Evolutionary conservation across 108 stramenopile genomes (phyloP), one percentile per base, ranked within the genome.

Genomic region (Fragilaria crotonensis): DNA sequence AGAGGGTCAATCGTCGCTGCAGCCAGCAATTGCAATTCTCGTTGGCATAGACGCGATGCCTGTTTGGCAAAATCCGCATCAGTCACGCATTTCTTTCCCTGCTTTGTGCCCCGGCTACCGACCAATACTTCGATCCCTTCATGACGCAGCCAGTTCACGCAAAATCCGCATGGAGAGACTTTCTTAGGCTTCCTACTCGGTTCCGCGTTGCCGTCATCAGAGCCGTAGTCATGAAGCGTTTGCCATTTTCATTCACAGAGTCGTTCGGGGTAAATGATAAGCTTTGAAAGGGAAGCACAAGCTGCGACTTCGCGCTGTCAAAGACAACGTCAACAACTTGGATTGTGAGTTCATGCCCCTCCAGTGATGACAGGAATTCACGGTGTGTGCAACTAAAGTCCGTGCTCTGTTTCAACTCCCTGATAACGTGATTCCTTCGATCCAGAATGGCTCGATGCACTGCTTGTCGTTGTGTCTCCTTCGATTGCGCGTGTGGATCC

Each of bases 1-100:
- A n/a, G n/a, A n/a, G n/a, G n/a, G n/a, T n/a, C n/a, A n/a, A 14
- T 41, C 14, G 36, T 7, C 11, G 36, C 36, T 11, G 11, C 36
- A 11, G 54, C 52, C 19, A 48, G 5, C n/a, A 29, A 45, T 1
- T 65, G 25, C 11, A 86, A 47, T 21, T 53, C 59, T n/a, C 45
- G 59, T 45, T 87, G 84, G 59, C 72, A 69, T 26, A 93, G 69
- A 20, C 90, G 81, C 0, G 87, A 88, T 4, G 69, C 28, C 33
- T 72, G 44, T 19, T 70, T 60, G 23, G 53, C 17, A 36, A 73
- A 72, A 59, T 89, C 90, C 1, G 58, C 11, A 3, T 65, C 59
- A 3, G 57, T 44, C 63, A 84, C 85, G 2, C 86, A 79, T 55
- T 86, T 90, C 57, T 89, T 90, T 5, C 85, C 87, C 44, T 89